Evolutionary conservation across 2,329 filamentous ascomycete genomes (phyloP).

Genomic region (Neopestalotiopsis clavispora): DNA sequence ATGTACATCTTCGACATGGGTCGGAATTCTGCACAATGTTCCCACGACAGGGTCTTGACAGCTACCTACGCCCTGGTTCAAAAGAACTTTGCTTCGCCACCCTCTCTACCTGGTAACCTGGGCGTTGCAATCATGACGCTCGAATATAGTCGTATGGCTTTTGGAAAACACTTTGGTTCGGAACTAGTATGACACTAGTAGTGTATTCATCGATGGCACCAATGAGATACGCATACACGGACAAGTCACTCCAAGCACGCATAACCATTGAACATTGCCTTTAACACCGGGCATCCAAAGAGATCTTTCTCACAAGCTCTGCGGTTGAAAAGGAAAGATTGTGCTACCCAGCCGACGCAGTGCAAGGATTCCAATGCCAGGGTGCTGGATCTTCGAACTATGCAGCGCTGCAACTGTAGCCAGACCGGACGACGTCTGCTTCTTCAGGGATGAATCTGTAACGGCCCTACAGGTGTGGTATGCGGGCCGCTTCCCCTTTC

Average conservation of each 20-base stretch:
- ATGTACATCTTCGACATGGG: not conserved
- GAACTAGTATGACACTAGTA: not conserved
- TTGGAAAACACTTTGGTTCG: not conserved
- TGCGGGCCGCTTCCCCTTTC: conserved; percentile 11
- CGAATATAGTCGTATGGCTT: not conserved
- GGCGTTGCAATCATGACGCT: not conserved
- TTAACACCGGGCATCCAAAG: not conserved
- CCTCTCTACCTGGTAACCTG: not conserved
- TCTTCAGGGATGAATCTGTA: conserved; percentile 7
- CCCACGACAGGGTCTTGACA: not conserved
- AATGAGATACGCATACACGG: not conserved
- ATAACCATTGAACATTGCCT: not conserved
- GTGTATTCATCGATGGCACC: not conserved
- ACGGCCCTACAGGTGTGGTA: conserved; percentile 13
- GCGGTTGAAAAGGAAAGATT: not conserved
- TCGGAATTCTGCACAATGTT: not conserved
- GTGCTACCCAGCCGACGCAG: not conserved
- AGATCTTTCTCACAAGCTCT: not conserved
- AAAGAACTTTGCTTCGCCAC: not conserved
- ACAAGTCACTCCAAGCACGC: not conserved
- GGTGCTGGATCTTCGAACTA: conserved; percentile 2
- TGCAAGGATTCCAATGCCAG: conserved; percentile 15
- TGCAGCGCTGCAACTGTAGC: not conserved
- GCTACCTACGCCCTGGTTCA: not conserved
- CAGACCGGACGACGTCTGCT: conserved; percentile 2